Base-by-base conservation (phyloP, 805 yeast species). In the Myxozyma lipomycoides region DNA sequence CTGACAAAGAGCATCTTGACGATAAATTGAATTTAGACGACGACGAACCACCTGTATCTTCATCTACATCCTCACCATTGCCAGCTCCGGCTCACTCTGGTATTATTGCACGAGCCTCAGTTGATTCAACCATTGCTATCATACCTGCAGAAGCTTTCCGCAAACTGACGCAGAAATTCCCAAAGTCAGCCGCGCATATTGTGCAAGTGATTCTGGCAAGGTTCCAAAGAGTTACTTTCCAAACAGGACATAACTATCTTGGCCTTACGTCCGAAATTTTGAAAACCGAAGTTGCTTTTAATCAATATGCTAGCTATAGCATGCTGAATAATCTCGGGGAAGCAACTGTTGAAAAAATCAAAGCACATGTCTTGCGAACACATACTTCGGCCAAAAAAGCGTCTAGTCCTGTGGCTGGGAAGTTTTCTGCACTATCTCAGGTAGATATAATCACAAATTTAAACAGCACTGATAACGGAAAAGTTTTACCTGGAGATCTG, bases 131-230 rank as follows among this genome's bases (percentile, higher is more conserved):
- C 0, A 84, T 91, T 47, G 95, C 98, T 0, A 84, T 91, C 34
- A 90, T 91, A 15, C 98, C 98, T 0, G 80, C 83, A 1, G 82
- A 80, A 46, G 86, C 97, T 0, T 93, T 91, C 60, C 75, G 78
- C 48, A 73, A 84, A 47, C 76, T 91, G 36, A 83, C 85, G 4
- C 64, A 72, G 26, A 85, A 82, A 60, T 87, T 82, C 63, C 98
- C 98, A 4, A 79, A 85, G 56, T 86, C 96, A 0, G 84, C 96
- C 0, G 86, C 96, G 0, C 96, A 90, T 66, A 90, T 93, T 26
- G 91, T 91, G 12, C 96, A 95, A 61, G 89, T 91, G 79, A 87
- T 91, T 22, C 70, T 91, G 49, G 83, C 95, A 1, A 77, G 95
- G 55, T 74, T 93, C 46, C 87, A 88, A 64, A 78, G 95, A 59